Base-by-base conservation (phyloP, 306 rosid genomes). In the Prunus dulcis region DNA sequence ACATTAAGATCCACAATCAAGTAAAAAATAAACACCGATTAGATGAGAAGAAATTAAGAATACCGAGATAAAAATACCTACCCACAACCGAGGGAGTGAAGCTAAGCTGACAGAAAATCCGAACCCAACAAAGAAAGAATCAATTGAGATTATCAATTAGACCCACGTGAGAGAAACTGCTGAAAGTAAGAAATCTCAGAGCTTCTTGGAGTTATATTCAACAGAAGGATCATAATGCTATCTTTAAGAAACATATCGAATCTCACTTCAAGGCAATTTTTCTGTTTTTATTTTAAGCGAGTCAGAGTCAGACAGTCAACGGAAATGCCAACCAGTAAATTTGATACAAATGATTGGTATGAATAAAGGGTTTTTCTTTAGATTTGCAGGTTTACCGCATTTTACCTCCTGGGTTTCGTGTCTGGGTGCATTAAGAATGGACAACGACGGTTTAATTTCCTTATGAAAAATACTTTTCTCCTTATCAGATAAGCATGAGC, bases 1-100 rank as follows among this genome's bases (percentile, higher is more conserved):
- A 53, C 53, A 60, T 73, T 66, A 71, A 49, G 86, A 89, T 86
- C 86, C 80, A 84, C 41, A 71, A 71, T 12, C n/a, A 64, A 72
- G 49, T 41, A 62, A 34, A 64, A 1, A 45, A 75, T 2, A 65
- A 69, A 56, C 45, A 57, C 9, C 52, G 10, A 12, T 13, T 68
- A 28, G 77, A 74, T 74, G 74, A 43, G 9, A 58, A 30, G 45
- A 56, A 30, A 13, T 19, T 62, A 22, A 12, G 25, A 49, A 34
- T 63, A 9, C 23, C 45, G 12, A 11, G 25, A 53, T 51, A 69
- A n/a, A 56, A 38, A 46, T 6, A 25, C 72, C 34, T 73, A 73
- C 77, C 73, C 23, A 55, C 47, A 62, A n/a, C 62, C 50, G 51
- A 67, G 60, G 17, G 6, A 64, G 45, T 6, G 32, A 34, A 30